These are phyloP conservation scores for Aegilops tauschii DNA, from an alignment of 176 grass and related monocot genomes.

Conservation along the genomic window DNA sequence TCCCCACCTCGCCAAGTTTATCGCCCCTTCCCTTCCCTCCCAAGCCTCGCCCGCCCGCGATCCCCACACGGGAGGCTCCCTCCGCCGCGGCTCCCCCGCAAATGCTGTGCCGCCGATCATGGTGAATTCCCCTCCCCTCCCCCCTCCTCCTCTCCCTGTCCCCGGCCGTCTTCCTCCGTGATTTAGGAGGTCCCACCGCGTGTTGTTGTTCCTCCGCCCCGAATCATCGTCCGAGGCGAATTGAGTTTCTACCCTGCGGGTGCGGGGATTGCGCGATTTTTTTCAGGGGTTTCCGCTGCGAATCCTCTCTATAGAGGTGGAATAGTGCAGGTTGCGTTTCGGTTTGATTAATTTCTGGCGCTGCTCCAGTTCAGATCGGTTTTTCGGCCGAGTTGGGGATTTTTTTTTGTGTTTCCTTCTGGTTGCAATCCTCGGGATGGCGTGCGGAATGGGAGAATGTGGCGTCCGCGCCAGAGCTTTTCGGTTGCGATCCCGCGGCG, in stretches of 20 bases:
- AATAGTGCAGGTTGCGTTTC: background rate
- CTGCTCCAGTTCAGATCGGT: background rate
- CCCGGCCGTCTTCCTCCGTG: background rate
- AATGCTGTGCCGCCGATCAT: constrained; percentile 16
- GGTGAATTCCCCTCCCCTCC: background rate
- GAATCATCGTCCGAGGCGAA: background rate
- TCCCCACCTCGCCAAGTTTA: constrained; percentile 26
- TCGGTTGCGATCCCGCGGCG: background rate
- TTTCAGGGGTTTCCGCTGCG: background rate
- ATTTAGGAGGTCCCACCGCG: background rate
- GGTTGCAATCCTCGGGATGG: background rate
- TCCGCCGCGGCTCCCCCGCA: background rate
- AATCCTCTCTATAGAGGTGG: background rate
- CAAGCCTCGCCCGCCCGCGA: constrained; percentile 38
- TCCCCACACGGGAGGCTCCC: background rate
- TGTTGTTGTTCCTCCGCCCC: background rate
- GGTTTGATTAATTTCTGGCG: background rate
- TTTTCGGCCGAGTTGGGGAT: background rate
- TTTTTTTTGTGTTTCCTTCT: background rate
- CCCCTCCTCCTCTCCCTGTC: background rate
- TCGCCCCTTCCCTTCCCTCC: background rate
- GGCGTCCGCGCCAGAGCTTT: background rate
- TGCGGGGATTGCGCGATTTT: background rate
- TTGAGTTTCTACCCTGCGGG: background rate
- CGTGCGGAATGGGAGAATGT: background rate